Conservation (phyloP, 495 filamentous ascomycete species). For the Tirmania nivea region DNA sequence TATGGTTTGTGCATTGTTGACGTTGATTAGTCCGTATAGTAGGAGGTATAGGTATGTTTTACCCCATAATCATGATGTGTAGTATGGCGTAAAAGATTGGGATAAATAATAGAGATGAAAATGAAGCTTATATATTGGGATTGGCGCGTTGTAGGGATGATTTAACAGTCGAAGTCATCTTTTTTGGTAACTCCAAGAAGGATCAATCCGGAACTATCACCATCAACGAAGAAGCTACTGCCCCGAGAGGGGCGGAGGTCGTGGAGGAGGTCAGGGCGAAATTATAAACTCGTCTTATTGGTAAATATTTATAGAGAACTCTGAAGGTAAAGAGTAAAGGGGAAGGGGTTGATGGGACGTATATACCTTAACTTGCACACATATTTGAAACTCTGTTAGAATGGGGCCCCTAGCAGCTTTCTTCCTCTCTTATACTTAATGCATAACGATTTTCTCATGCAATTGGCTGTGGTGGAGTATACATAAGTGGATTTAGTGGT, state of each 20-base stretch:
- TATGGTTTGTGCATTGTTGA: constrained; percentile 82
- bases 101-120: neutral
- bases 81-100: neutral
- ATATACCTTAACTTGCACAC: too few relatives aligned
- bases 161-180: constrained; percentile 93
- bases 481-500: too few relatives aligned
- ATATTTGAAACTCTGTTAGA: too few relatives aligned
- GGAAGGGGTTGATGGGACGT: too few relatives aligned
- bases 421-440: too few relatives aligned
- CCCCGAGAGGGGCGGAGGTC: constrained; percentile 11
- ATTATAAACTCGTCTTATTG: neutral
- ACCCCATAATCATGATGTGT: neutral
- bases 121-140: neutral
- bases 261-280: neutral
- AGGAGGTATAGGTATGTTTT: constrained; percentile 57
- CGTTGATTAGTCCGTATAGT: constrained; percentile 74
- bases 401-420: too few relatives aligned
- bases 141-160: constrained; percentile 41
- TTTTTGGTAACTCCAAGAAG: constrained; percentile 59
- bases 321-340: too few relatives aligned
- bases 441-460: too few relatives aligned
- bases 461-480: too few relatives aligned
- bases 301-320: too few relatives aligned
- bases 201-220: constrained; percentile 52
- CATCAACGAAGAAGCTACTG: constrained; percentile 70